These are phyloP conservation scores for Achaetomium macrosporum DNA, from an alignment of 2,329 filamentous ascomycete genomes.

Conservation along the genomic window DNA sequence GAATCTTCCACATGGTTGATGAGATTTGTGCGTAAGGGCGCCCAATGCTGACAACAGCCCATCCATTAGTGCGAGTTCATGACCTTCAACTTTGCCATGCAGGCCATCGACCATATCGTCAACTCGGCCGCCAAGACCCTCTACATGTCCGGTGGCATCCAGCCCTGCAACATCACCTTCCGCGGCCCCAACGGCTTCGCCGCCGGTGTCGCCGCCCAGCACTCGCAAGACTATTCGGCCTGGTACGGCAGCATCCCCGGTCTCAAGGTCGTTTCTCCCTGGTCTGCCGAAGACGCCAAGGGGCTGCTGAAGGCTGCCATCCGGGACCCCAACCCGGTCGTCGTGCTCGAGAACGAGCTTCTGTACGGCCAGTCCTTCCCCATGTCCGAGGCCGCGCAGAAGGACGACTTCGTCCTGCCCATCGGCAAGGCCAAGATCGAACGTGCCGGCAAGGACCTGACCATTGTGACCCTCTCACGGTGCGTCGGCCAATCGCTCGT, in stretches of 20 bases:
- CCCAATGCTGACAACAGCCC: constrained; percentile 4
- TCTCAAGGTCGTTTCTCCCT: constrained; percentile 92
- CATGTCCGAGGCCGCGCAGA: constrained; percentile 95
- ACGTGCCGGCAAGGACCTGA: constrained; percentile 90
- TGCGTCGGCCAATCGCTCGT: constrained; percentile 88
- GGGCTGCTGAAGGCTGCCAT: constrained; percentile 96
- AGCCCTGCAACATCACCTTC: constrained; percentile 99
- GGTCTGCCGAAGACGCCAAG: constrained; percentile 97
- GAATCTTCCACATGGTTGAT: background rate
- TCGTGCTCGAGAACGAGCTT: constrained; percentile 80
- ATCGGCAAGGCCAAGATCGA: constrained; percentile 99
- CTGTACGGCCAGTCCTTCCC: constrained; percentile 94
- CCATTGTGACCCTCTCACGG: constrained; percentile 89
- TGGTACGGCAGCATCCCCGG: constrained; percentile 99
- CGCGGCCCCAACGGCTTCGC: constrained; percentile 98
- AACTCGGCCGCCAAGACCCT: constrained; percentile 99
- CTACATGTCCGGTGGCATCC: constrained; percentile 99
- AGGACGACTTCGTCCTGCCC: constrained; percentile 92
- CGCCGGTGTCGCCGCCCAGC: constrained; percentile 89
- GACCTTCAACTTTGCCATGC: constrained; percentile 99
- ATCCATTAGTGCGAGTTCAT: constrained; percentile 85
- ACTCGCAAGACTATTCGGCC: constrained; percentile 97
- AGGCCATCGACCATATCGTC: constrained; percentile 99
- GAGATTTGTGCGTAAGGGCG: background rate
- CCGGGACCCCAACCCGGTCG: constrained; percentile 94